Base-by-base conservation (phyloP, 331 rosid genomes). In the Quercus phellos region DNA sequence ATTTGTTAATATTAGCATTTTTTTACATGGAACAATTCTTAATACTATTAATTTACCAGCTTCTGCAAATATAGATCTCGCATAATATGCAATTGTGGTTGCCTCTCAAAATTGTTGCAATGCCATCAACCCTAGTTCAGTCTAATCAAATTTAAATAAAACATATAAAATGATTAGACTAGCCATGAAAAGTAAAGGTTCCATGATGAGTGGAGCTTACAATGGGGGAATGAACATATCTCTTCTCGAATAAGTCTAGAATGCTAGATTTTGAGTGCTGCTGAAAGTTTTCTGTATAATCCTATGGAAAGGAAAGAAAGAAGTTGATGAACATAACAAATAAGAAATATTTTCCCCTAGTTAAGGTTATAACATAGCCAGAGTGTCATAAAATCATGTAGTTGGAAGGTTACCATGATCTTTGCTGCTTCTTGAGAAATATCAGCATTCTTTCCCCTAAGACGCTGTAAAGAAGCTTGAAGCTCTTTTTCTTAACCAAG, bases 61-160 rank as follows among this genome's bases (percentile, higher is more conserved):
- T 6, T 96, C 86, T 74, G 82, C 69, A 77, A 92, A 92, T 78
- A 92, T 90, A 43, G 92, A 83, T 59, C 88, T 88, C 64, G 93
- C 98, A 35, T 89, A 92, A 71, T 84, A 88, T 42, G 79, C 79
- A 82, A 94, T 85, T 72, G 83, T 97, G 60, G 86, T 90, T 74
- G 87, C 80, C 55, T 95, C 98, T 84, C 94, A 92, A 54, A 90
- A 90, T 80, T 92, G 97, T 84, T 92, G 97, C 29, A 92, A 81
- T 60, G 82, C 81, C 97, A 94, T 94, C 80, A 94, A 80, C 72
- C 99, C 97, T 1, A 90, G 90, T 82, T 92, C 97, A 32, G 88
- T 92, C 97, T 94, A 84, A 18, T 53, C 79, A 35, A 68, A 78
- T 42, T 76, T 63, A 64, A 32, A 18, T 32, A 24, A 30, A 18